Base-by-base conservation (phyloP, 768 basidiomycete species). In the Multifurca ochricompacta region DNA sequence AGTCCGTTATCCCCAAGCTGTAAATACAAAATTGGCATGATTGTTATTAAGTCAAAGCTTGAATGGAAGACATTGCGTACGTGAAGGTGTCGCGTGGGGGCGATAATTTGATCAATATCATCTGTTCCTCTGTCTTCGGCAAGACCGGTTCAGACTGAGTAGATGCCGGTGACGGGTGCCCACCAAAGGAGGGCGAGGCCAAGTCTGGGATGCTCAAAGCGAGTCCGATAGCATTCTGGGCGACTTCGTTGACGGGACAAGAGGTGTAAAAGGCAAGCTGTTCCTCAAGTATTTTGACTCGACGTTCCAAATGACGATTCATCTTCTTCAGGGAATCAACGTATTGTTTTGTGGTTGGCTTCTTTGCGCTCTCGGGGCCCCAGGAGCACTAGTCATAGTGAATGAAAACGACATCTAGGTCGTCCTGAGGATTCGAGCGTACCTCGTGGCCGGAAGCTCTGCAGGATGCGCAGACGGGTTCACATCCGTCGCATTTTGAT, bases 351-450 rank as follows among this genome's bases (percentile, higher is more conserved):
- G 66, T 68, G 23, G 61, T 62, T 6, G 67, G 67, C 42, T 64
- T 65, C 59, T 69, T 68, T 10, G 67, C 67, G 4, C 64, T 68
- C 48, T 69, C 67, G 28, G 66, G 62, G 19, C 66, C 68, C 68
- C 68, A 69, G 6, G 66, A 61, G 41, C 68, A 69, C 68, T 69
- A 44, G 14, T 31, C 41, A 31, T 37, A n/a, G 23, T 5, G 23
- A 40, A 39, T 56, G 35, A 51, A 40, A 23, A 51, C 48, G 3
- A 27, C 25, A 31, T 18, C 36, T 28, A 50, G 10, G 18, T 10
- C 4, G 19, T 18, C n/a, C 23, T n/a, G 37, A 11, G 59, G 54
- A 34, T 23, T 3, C 1, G 32, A 9, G 50, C 55, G 23, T 51
- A 63, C 62, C 3, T 63, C 62, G 25, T 63, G 55, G 9, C 66